Percentiles rank a stretch among this genome's conserved stretches.
These are phyloP conservation scores for Backusella mclennaniae DNA, from an alignment of 192 early-diverging fungal genomes.

Conservation along the genomic window DNA sequence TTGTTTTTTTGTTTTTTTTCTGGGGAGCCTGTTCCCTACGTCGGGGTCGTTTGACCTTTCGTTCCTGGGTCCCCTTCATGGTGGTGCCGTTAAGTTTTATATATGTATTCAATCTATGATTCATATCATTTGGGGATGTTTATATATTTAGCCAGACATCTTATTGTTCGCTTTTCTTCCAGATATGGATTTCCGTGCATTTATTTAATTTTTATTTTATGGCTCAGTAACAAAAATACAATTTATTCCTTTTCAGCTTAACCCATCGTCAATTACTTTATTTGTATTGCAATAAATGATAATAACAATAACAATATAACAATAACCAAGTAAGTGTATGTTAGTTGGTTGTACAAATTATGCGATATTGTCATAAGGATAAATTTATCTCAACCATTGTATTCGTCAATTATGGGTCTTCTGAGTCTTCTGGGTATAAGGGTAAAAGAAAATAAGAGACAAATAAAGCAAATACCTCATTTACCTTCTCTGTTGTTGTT, in stretches of 20 bases:
- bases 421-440: not conserved
- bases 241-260: not conserved
- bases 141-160: not conserved
- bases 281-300: not conserved
- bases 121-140: not conserved
- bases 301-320: not conserved
- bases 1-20: not conserved
- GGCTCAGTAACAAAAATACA: not conserved
- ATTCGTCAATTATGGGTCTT: not conserved
- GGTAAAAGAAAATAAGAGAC: not conserved
- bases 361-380: not conserved
- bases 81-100: not conserved
- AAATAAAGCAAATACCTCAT: not conserved
- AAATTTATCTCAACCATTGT: not conserved
- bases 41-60: not conserved
- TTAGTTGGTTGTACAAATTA: not conserved
- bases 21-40: not conserved
- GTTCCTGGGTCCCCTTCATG: not conserved
- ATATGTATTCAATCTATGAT: not conserved
- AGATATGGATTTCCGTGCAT: not conserved
- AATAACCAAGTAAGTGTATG: not conserved
- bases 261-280: not conserved
- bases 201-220: not conserved
- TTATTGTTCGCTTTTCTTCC: not conserved
- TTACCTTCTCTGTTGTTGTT: not conserved